Conservation (phyloP, 1,284 basidiomycete genomes). For the Caloboletus firmus region DNA sequence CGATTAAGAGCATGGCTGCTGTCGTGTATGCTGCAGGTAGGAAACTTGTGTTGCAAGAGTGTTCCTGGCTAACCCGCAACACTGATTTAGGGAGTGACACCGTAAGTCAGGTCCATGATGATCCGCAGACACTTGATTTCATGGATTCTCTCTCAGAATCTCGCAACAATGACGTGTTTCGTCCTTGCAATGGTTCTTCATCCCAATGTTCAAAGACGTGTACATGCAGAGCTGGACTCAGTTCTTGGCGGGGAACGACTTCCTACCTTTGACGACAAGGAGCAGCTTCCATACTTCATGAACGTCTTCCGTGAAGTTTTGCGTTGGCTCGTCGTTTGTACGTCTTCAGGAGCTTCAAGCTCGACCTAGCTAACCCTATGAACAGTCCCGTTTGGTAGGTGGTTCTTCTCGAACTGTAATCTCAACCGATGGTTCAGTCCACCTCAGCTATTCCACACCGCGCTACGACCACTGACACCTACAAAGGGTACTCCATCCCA, state of each 20-base stretch:
- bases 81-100: constrained; percentile 3
- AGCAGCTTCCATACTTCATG: constrained; percentile 3
- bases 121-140: not conserved
- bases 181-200: constrained; percentile 5
- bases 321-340: constrained; percentile 7
- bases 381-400: constrained; percentile 6
- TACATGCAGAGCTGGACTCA: constrained; percentile 1
- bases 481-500: constrained; percentile 5
- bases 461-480: constrained; percentile 1
- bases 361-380: not conserved
- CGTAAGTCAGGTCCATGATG: not conserved
- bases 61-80: not conserved
- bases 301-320: constrained; percentile 5
- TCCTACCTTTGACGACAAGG: constrained; percentile 6
- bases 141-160: not conserved
- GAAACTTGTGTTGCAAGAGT: not conserved
- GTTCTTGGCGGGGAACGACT: constrained; percentile 1
- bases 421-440: not conserved
- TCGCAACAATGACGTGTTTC: constrained; percentile 6
- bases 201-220: not conserved
- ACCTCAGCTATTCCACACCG: constrained; percentile 2
- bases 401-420: not conserved
- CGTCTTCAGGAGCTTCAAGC: not conserved
- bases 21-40: constrained; percentile 7
- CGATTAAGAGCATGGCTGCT: constrained; percentile 7